Evolutionary conservation across 768 basidiomycete species (phyloP).

Genomic region (Russula lepida): DNA sequence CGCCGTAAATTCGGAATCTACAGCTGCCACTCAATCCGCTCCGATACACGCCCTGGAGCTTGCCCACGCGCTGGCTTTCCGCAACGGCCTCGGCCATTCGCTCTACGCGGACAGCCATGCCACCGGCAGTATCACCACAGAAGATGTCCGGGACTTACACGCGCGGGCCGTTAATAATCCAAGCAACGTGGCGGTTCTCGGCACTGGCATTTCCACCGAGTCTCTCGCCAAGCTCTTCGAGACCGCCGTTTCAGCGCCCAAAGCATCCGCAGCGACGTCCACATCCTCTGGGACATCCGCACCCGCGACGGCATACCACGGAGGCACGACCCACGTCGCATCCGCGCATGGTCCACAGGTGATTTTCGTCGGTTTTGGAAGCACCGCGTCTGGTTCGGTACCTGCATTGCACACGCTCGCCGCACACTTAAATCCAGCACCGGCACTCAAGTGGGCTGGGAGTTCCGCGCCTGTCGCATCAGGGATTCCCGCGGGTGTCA

Average conservation of each 20-base stretch:
- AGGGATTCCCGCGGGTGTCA: slow-evolving; percentile 47
- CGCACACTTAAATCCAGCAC: slow-evolving; percentile 68
- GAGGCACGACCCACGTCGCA: slow-evolving; percentile 78
- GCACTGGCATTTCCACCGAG: slow-evolving; percentile 73
- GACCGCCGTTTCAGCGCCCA: slow-evolving; percentile 49
- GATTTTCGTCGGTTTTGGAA: slow-evolving; percentile 83
- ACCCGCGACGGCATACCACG: slow-evolving; percentile 53
- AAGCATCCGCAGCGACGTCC: slow-evolving; percentile 31
- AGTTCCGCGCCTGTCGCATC: slow-evolving; percentile 62
- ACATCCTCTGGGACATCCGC: slow-evolving; percentile 30
- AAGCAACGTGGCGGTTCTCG: slow-evolving; percentile 73
- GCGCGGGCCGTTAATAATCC: slow-evolving; percentile 61
- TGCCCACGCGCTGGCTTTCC: slow-evolving; percentile 89
- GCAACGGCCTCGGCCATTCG: slow-evolving; percentile 84
- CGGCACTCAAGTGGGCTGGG: slow-evolving; percentile 82
- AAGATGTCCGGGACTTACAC: slow-evolving; percentile 70
- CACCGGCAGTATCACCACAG: slow-evolving; percentile 42
- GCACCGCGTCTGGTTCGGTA: slow-evolving; percentile 50
- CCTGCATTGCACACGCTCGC: slow-evolving; percentile 73
- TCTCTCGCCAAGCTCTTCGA: slow-evolving; percentile 58
- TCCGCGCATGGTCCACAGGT: slow-evolving; percentile 55
- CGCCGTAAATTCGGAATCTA: slow-evolving; percentile 60
- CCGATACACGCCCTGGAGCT: slow-evolving; percentile 70
- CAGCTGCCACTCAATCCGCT: slow-evolving; percentile 51
- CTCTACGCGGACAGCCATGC: slow-evolving; percentile 72